Base-by-base conservation (phyloP, 176 grass and related monocot genomes). In the Oryza longistaminata region DNA sequence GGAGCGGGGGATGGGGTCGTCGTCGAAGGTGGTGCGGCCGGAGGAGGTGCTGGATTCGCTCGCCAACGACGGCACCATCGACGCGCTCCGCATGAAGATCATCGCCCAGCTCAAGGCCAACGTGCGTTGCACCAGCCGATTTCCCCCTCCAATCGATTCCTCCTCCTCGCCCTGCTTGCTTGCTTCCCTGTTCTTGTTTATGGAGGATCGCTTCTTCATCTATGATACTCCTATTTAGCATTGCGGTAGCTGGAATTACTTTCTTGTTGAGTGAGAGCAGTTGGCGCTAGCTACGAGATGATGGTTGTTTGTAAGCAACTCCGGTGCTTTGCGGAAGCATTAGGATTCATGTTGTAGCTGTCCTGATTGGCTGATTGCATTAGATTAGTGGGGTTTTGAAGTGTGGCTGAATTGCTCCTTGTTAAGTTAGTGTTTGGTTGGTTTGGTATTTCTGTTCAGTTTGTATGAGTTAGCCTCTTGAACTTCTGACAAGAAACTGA, bases 31-130 rank as follows among this genome's bases (percentile, higher is more conserved):
- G 83, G 88, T 99, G 65, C 74, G 85, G 43, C 93, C 93, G 0
- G 96, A 99, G 75, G 93, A 99, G 67, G 91, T 99, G 72, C 85
- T 96, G 16, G 90, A 99, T 80, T 94, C 91, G 11, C 88, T 96
- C 5, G 96, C 92, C 91, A 94, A 99, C 79, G 96, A 99, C 83
- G 93, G 96, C 58, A 96, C 90, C 9, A 87, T 99, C 61, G 96
- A 99, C 78, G 93, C 91, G 61, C 91, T 99, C 64, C 92, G 96
- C 68, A 91, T 96, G 93, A 99, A 99, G 84, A 93, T 99, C 60
- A 93, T 96, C 66, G 88, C 94, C 65, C 91, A 96, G 77, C 90
- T 99, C 49, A 99, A 99, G 88, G 96, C 93, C 42, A 92, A 99
- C 84, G 93, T 99, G 84, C 90, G 87, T 14, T 14, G 11, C 40